Base-by-base conservation (phyloP, 2,329 filamentous ascomycete species). In the Clonostachys rhizophaga region DNA sequence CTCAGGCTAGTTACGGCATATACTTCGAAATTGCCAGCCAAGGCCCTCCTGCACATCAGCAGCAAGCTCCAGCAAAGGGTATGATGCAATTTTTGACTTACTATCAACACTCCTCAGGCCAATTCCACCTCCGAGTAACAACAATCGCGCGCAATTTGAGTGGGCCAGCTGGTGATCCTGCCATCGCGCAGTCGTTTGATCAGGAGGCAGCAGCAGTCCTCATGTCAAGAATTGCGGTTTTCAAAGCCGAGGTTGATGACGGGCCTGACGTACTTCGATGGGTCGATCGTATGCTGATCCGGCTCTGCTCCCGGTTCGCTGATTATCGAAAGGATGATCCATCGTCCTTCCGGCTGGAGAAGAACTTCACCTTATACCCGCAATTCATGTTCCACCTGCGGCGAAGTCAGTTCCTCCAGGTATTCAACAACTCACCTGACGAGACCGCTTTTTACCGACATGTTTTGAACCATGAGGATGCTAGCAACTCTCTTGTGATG, bases 371-470 rank as follows among this genome's bases (percentile, higher is more conserved):
- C 0, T 79, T 99, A 14, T 99, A 99, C 63, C 94, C 94, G 24
- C 94, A 99, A 65, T 99, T 99, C 72, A 99, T 99, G 94, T 99
- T 99, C 78, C 94, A 99, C 67, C 79, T 99, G 51, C 87, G 94
- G 58, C 84, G 94, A 68, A 96, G 91, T 69, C 94, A 97, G 68
- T 99, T 99, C 75, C 70, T 99, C 54, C 94, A 99, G 63, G 91
- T 99, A 48, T 99, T 99, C 81, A 99, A 99, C 76, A 99, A 97
- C 68, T 97, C 92, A 1, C 94, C 94, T 8, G 94, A 99, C 59
- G 94, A 99, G 70, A 99, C 94, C 20, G 94, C 94, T n/a, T 99
- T 99, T 70, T 96, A 97, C 65, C 83, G 94, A 51, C 94, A 99
- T 63, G 91, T 99, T 4, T 78, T 99, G 53, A 95, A 97, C 65